Evolutionary conservation across 2,329 filamentous ascomycete species (phyloP), one percentile per base, ranked within the genome.

Genomic region (Diaporthe eres): DNA sequence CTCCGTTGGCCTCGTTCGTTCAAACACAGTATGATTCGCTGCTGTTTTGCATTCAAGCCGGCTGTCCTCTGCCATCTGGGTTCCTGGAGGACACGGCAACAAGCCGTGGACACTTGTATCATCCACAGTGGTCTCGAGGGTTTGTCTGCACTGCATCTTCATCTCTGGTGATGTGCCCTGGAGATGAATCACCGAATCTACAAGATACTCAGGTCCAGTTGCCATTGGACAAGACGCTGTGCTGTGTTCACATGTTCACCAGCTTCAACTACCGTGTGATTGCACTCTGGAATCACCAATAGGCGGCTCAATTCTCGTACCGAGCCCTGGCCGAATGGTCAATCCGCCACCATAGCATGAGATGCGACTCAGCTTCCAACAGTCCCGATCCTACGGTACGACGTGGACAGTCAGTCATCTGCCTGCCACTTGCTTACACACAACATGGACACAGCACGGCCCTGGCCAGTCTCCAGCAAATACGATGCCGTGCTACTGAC

Each of bases 321-420:
- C 44, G 58, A 61, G 71, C 47, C n/a, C 55, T 19, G 57, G 19
- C 58, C 19, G 47, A 55, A 47, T 9, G 28, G 22, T 7, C 58
- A 63, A 25, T 34, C 58, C 47, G 47, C 47, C 57, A 57, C 51
- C 25, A 57, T 44, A 73, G 34, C 25, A 60, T 73, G 34, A 44
- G 47, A 42, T 55, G 60, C 75, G 61, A 49, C n/a, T 72, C 67
- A 77, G 47, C 58, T 67, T 67, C 60, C 74, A n/a, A 12, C 47
- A 74, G 28, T 31, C 15, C 57, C 49, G 31, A n/a, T 61, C 74
- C 39, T 19, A 37, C 51, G 57, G 76, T 77, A 55, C 76, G 49
- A 77, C 74, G 49, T 77, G 74, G 70, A 25, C 61, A 39, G 37
- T 72, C 76, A 75, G n/a, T 57, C 72, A 58, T 61, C 58, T 42